Evolutionary conservation across 2,329 filamentous ascomycete species (phyloP).

Genomic region (Ascocoryne sarcoides): DNA sequence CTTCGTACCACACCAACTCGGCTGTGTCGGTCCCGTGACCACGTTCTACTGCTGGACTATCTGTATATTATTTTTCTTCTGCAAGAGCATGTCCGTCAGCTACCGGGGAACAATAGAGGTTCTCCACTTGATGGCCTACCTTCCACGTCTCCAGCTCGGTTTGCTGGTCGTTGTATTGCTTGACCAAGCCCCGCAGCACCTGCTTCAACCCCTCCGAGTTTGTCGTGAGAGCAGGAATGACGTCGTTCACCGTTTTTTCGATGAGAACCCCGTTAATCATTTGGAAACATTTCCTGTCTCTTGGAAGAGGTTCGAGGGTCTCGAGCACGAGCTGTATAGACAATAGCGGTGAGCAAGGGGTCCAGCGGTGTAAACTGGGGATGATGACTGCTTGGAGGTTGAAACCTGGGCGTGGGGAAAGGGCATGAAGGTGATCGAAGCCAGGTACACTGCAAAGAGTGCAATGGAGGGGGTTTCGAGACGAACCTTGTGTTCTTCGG

Average conservation of each 20-base stretch:
- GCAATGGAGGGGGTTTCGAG: background rate
- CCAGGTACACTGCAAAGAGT: background rate
- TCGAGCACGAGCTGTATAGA: constrained; percentile 76
- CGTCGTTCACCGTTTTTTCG: constrained; percentile 87
- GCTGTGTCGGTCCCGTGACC: background rate
- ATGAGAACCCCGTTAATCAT: constrained; percentile 97
- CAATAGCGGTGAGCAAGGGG: constrained; percentile 32
- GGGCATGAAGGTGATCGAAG: background rate
- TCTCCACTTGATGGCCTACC: constrained; percentile 47
- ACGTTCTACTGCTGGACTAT: constrained; percentile 62
- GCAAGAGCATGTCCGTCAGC: constrained; percentile 22
- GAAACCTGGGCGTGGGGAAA: too few species aligned
- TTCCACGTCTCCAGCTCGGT: constrained; percentile 98
- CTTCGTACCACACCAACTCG: constrained; percentile 4
- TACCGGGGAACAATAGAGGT: background rate
- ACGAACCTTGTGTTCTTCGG: constrained; percentile 3
- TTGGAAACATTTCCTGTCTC: constrained; percentile 92
- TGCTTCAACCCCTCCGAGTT: constrained; percentile 92
- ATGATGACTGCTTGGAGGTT: too few species aligned
- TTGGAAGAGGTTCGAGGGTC: constrained; percentile 72
- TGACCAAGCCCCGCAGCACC: constrained; percentile 86
- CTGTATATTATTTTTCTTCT: constrained; percentile 88
- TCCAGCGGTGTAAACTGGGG: constrained; percentile 15
- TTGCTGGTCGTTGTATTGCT: constrained; percentile 93
- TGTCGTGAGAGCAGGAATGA: constrained; percentile 81